Conservation (phyloP, 2,329 filamentous ascomycete genomes). For the Teratosphaeria gauchensis region DNA sequence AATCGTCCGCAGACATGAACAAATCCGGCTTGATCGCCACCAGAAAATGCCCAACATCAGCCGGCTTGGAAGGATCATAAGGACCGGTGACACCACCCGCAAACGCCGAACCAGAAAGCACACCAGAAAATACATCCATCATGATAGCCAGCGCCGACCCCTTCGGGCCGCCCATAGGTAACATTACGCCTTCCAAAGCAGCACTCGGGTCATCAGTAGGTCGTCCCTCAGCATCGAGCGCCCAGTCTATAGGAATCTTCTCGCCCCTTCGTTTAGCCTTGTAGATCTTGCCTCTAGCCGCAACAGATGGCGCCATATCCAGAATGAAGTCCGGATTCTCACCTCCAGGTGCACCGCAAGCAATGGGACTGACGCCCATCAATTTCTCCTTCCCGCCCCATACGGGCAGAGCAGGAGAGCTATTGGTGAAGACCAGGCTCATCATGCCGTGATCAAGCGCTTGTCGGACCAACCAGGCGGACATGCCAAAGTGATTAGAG, state of each 20-base stretch:
- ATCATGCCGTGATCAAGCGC: conserved; percentile 61
- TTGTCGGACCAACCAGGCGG: conserved; percentile 69
- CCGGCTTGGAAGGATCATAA: conserved; percentile 52
- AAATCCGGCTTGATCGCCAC: conserved; percentile 29
- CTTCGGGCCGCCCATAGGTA: conserved; percentile 79
- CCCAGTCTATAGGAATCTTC: conserved; percentile 65
- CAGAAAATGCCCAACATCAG: conserved; percentile 29
- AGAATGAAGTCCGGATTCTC: conserved; percentile 54
- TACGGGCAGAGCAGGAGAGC: conserved; percentile 59
- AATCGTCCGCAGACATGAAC: conserved; percentile 26
- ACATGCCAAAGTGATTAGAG: conserved; percentile 79
- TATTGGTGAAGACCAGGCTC: conserved; percentile 53
- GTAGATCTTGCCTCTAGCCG: conserved; percentile 63
- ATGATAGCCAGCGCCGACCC: conserved; percentile 64
- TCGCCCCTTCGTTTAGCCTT: conserved; percentile 59
- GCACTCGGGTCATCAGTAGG: conserved; percentile 49
- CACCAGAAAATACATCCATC: conserved; percentile 81
- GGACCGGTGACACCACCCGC: conserved; percentile 67
- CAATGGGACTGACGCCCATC: conserved; percentile 64
- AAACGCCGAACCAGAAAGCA: conserved; percentile 67
- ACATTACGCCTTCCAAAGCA: conserved; percentile 69
- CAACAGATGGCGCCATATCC: conserved; percentile 64
- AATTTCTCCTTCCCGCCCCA: conserved; percentile 61
- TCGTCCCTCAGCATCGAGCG: conserved; percentile 57
- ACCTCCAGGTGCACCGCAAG: conserved; percentile 63